Evolutionary conservation across 108 stramenopile species (phyloP).

Genomic region (Parmales sp.): DNA sequence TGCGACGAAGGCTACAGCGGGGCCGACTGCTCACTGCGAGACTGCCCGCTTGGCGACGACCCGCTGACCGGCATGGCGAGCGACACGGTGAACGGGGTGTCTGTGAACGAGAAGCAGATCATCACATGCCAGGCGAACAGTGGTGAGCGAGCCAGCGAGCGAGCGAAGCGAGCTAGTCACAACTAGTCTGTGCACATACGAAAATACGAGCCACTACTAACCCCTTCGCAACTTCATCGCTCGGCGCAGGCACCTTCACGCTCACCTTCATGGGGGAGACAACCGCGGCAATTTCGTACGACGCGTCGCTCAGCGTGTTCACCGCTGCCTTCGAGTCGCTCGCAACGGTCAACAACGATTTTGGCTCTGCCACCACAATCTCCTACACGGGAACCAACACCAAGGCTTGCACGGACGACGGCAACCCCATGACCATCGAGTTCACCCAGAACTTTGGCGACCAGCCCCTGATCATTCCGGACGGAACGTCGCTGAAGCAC

Average conservation of each 20-base stretch:
- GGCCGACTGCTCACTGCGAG: constrained; percentile 45
- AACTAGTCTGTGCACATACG: too few relatives aligned
- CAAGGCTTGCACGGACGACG: constrained; percentile 31
- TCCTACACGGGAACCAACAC: constrained; percentile 19
- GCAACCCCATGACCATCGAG: constrained; percentile 38
- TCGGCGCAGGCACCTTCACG: constrained; percentile 56
- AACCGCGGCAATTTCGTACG: constrained; percentile 40
- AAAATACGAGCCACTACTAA: too few relatives aligned
- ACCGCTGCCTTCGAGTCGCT: constrained; percentile 43
- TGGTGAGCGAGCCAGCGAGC: too few relatives aligned
- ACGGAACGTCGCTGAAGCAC: constrained; percentile 34
- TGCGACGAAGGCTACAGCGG: constrained; percentile 58
- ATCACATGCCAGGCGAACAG: constrained; percentile 50
- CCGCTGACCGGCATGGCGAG: constrained; percentile 38
- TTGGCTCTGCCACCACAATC: constrained; percentile 25
- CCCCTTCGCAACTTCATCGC: too few relatives aligned
- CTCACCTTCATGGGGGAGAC: constrained; percentile 47
- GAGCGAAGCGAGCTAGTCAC: too few relatives aligned
- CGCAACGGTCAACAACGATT: constrained; percentile 24
- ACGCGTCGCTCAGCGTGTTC: constrained; percentile 43
- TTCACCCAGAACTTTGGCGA: constrained; percentile 58
- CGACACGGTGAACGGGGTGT: background rate
- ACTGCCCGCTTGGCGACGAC: constrained; percentile 60
- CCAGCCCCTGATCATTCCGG: constrained; percentile 35
- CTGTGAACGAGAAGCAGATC: constrained; percentile 44